These are phyloP conservation scores for Diaporthe sp. DNA, from an alignment of 2,329 filamentous ascomycete species.

Conservation along the genomic window DNA sequence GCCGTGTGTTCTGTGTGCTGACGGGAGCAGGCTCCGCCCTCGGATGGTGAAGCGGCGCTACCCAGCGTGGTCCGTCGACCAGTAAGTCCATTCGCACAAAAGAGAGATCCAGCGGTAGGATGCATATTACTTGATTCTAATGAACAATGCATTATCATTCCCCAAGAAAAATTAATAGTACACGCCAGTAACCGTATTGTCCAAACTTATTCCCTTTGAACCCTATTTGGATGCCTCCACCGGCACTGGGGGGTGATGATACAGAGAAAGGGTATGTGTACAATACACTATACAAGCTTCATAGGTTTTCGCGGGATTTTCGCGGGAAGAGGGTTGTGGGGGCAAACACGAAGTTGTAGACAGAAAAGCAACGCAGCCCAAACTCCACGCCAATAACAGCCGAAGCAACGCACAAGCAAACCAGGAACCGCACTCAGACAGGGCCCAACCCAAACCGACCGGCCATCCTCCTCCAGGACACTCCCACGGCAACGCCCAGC, in stretches of 20 bases:
- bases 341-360: background rate
- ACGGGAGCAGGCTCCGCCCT: too few species aligned
- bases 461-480: fast-evolving
- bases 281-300: background rate
- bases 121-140: too few species aligned
- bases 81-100: too few species aligned
- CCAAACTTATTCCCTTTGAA: background rate
- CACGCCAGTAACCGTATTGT: background rate
- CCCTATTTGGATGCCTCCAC: background rate
- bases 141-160: background rate
- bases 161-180: background rate
- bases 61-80: too few species aligned
- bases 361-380: background rate
- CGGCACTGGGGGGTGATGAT: background rate
- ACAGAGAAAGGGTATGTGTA: background rate
- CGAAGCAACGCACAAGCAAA: background rate
- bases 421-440: background rate
- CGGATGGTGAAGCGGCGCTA: too few species aligned
- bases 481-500: background rate
- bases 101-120: too few species aligned
- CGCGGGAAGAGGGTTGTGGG: background rate
- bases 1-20: too few species aligned
- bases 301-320: background rate
- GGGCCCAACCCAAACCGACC: background rate
- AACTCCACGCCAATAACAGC: conserved; percentile 1